Base-by-base conservation (phyloP, 495 filamentous ascomycete species). In the Penicilliopsis zonata region DNA sequence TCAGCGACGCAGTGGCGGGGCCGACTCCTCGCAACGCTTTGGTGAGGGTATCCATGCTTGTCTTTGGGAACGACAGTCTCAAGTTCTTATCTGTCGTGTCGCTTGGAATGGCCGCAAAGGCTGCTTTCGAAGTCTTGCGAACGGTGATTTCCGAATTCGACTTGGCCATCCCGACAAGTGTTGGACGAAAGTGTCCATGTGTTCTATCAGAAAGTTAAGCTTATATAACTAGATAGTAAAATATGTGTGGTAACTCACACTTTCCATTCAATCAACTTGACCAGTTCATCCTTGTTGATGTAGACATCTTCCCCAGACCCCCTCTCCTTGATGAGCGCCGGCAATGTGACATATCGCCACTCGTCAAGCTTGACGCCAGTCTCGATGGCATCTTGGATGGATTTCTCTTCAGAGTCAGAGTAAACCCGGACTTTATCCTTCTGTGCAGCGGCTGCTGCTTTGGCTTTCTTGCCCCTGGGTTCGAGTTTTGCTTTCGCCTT, bases 151-250 rank as follows among this genome's bases (percentile, higher is more conserved):
- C 49, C 0, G 59, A 51, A 44, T 86, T 88, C 12, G 67, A 64
- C 26, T 69, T 67, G 13, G 82, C 65, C 32, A 81, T 67, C 9
- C 73, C 71, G 50, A 78, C 61, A 14, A 88, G 60, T 1, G 59
- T 68, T 21, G 82, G 79, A n/a, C 82, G 70, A 50, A 68, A 76
- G 17, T 67, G 72, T 10, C 82, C 82, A 47, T 85, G 81, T 43
- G 65, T 63, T 9, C 62, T 69, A 29, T 34, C 5, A 10, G 9
- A 30, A 28, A 15, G 28, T 28, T 24, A 20, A n/a, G n/a, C n/a
- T n/a, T n/a, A n/a, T n/a, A 53, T 29, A 18, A 14, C 10, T 14
- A 3, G 13, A 36, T 9, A 28, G 12, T 15, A 26, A 16, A 33
- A 9, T 26, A 31, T 26, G 30, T 4, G 16, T 13, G 6, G 21